A percentile compares a stretch with the other conserved stretches of the same genome.
Evolutionary conservation across 192 early-diverging fungal species (phyloP).

Genomic region (Coemansia sp.): DNA sequence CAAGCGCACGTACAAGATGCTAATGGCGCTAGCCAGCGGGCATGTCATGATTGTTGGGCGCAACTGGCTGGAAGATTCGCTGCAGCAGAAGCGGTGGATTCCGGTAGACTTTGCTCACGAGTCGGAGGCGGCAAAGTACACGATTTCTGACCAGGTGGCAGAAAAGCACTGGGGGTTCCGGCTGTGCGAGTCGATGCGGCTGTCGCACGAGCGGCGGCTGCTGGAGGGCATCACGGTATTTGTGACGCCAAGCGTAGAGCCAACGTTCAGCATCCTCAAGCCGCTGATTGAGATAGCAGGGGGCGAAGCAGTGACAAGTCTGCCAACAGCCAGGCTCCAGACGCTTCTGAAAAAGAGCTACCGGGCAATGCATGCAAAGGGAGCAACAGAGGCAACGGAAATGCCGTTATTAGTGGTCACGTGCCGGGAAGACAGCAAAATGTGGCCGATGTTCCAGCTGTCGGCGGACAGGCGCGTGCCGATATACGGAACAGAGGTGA

Average conservation of each 20-base stretch:
- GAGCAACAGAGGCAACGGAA: conserved; percentile 7
- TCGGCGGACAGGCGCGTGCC: conserved; percentile 10
- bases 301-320: conserved; percentile 30
- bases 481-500: conserved; percentile 28
- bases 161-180: conserved; percentile 33
- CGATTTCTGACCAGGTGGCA: conserved; percentile 18
- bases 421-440: conserved; percentile 28
- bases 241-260: conserved; percentile 31
- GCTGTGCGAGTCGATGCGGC: conserved; percentile 26
- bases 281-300: conserved; percentile 43
- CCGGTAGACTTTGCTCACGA: conserved; percentile 10
- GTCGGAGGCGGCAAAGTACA: conserved; percentile 14
- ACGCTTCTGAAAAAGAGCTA: conserved; percentile 22
- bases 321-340: conserved; percentile 15
- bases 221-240: conserved; percentile 40
- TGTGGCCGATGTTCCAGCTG: conserved; percentile 32
- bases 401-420: conserved; percentile 43
- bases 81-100: conserved; percentile 35
- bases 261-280: conserved; percentile 20
- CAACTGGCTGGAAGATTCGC: conserved; percentile 40
- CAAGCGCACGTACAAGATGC: conserved; percentile 60
- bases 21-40: conserved; percentile 41
- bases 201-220: conserved; percentile 23
- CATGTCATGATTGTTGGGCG: conserved; percentile 29
- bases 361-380: conserved; percentile 4